Evolutionary conservation across 2,329 filamentous ascomycete genomes (phyloP), one percentile per base, ranked within the genome.

Genomic region (Colletotrichum tropicicola): DNA sequence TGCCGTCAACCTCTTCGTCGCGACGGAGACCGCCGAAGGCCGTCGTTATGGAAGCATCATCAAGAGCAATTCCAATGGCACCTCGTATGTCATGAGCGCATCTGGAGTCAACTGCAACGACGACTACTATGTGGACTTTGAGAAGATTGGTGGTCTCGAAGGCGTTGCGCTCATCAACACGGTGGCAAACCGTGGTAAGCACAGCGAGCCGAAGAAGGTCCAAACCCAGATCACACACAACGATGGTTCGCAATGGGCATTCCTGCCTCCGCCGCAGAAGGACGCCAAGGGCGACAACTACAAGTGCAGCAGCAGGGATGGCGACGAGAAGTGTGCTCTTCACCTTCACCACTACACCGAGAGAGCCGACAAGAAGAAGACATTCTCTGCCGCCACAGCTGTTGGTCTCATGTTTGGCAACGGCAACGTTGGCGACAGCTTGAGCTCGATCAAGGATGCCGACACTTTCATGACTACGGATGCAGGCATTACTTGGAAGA

Each of bases 61-160:
- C 78, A 99, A 98, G 87, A 98, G 94, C 74, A 99, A 99, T 81
- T 98, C 94, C 72, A 98, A 99, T 74, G 96, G 96, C 57, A 99
- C 96, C 1, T 96, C 92, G 2, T 99, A 98, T 73, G 92, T 97
- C 12, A 82, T 97, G 68, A 97, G 92, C 77, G 84, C 96, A 23
- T 83, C 87, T 51, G 88, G 88, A 19, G 93, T 98, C 73, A 98
- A 98, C 77, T 88, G 93, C 70, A 89, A 98, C 73, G 81, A 85
- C 12, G 71, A 76, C 2, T 94, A 90, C 44, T 98, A 90, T 73
- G 95, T 97, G 45, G 96, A 99, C 75, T 99, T 97, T 77, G 96
- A 99, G 76, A 98, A 97, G 81, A 93, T 98, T 83, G 87, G 92
- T 49, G 94, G 94, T 3, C 83, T 99, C 13, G 95, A 99, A 77